A percentile compares a stretch with the other conserved stretches of the same genome.
These are phyloP conservation scores for Neopestalotiopsis sp. DNA, from an alignment of 2,329 filamentous ascomycete genomes.

Conservation along the genomic window DNA sequence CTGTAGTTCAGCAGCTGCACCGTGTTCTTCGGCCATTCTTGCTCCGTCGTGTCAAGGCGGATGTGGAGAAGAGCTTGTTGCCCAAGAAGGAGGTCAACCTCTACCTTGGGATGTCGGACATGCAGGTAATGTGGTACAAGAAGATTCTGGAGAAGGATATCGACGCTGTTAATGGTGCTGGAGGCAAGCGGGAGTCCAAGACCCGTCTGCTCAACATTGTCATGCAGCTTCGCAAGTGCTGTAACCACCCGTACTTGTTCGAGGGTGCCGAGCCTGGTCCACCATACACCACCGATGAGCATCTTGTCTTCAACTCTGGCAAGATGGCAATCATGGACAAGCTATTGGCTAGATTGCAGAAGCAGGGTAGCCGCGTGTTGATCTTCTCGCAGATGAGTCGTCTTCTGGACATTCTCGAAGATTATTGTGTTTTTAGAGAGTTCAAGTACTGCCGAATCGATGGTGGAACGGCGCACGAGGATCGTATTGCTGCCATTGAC, in stretches of 20 bases:
- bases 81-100: constrained; percentile 98
- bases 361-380: constrained; percentile 90
- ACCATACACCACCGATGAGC: constrained; percentile 97
- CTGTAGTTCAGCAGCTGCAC: constrained; percentile 94
- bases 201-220: constrained; percentile 97
- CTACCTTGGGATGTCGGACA: constrained; percentile 98
- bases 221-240: constrained; percentile 99
- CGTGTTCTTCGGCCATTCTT: constrained; percentile 92
- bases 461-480: constrained; percentile 94
- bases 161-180: constrained; percentile 95
- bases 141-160: constrained; percentile 99
- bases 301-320: constrained; percentile 89
- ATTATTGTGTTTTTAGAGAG: constrained; percentile 95
- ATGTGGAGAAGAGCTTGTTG: constrained; percentile 96
- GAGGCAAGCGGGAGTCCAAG: constrained; percentile 96
- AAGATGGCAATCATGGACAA: constrained; percentile 99
- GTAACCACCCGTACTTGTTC: constrained; percentile 97
- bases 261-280: constrained; percentile 97
- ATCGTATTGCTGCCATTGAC: constrained; percentile 96
- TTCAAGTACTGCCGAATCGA: constrained; percentile 98
- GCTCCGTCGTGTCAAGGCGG: constrained; percentile 92
- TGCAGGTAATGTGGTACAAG: constrained; percentile 99
- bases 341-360: constrained; percentile 81
- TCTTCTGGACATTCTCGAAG: constrained; percentile 93
- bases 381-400: constrained; percentile 99